Conservation (phyloP, 164 flowering plant genomes). For the Cinnamomum micranthum region DNA sequence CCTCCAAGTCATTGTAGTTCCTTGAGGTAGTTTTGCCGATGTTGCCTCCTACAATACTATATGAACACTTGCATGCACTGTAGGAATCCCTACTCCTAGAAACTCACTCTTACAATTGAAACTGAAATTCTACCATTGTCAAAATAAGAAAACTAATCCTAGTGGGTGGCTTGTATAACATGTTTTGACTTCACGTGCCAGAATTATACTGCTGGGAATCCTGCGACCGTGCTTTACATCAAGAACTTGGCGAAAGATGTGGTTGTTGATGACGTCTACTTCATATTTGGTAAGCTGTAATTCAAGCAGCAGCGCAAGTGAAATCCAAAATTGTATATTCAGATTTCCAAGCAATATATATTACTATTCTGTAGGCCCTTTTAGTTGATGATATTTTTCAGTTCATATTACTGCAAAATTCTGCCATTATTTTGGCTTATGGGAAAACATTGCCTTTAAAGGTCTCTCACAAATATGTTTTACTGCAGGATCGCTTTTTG, state of each 20-base stretch:
- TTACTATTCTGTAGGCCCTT: background rate
- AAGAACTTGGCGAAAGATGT: conserved; percentile 96
- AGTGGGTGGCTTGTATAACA: background rate
- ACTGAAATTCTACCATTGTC: background rate
- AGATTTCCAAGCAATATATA: background rate
- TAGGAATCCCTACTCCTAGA: background rate
- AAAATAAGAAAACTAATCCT: background rate
- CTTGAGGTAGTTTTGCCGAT: background rate
- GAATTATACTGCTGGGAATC: conserved; percentile 85
- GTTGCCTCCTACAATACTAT: too few relatives aligned
- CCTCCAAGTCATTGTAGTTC: background rate
- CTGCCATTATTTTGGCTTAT: background rate
- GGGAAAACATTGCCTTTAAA: background rate
- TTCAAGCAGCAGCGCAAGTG: background rate
- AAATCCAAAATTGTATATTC: background rate
- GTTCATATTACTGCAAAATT: background rate
- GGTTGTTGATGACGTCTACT: conserved; percentile 74
- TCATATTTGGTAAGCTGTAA: conserved; percentile 68
- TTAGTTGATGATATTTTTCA: background rate
- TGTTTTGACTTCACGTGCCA: conserved; percentile 27
- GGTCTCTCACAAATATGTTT: conserved; percentile 1
- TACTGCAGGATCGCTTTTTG: conserved; percentile 78
- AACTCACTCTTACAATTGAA: too few relatives aligned
- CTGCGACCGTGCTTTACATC: conserved; percentile 72
- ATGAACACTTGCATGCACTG: background rate